Percentiles rank a stretch among this genome's conserved stretches.
These are phyloP conservation scores for Artemisia argyi DNA, from an alignment of 129 eudicot genomes.

Conservation along the genomic window DNA sequence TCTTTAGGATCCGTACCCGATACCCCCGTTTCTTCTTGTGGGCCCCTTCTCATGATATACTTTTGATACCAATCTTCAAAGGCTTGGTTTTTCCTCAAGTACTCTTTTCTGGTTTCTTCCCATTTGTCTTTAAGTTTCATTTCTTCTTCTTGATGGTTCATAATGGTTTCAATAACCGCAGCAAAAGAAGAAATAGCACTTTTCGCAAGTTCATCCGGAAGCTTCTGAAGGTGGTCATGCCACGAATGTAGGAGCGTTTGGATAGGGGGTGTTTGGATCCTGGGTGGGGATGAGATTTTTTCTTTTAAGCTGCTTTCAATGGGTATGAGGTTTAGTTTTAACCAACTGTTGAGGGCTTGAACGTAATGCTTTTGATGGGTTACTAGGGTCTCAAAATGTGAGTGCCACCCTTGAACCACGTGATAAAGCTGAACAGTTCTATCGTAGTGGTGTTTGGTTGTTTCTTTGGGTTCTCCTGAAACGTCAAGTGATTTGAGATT, in stretches of 20 bases:
- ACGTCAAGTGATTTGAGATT: conserved; percentile 75
- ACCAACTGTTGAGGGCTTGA: conserved; percentile 73
- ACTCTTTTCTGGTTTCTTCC: conserved; percentile 84
- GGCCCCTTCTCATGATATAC: conserved; percentile 53
- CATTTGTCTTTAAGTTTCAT: conserved; percentile 86
- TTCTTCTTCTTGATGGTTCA: conserved; percentile 82
- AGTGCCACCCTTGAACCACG: conserved; percentile 76
- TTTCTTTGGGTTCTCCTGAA: conserved; percentile 60
- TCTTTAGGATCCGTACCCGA: conserved; percentile 42
- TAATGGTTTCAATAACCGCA: conserved; percentile 77
- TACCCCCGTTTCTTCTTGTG: conserved; percentile 50
- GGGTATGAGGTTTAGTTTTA: conserved; percentile 81
- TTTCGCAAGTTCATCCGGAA: conserved; percentile 86
- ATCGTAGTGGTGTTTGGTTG: conserved; percentile 74
- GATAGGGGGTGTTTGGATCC: conserved; percentile 68
- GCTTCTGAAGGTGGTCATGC: conserved; percentile 90
- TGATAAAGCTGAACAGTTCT: conserved; percentile 66
- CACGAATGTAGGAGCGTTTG: conserved; percentile 74
- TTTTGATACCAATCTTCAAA: conserved; percentile 91
- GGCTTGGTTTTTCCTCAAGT: conserved; percentile 58
- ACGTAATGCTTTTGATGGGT: conserved; percentile 69
- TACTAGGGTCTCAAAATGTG: conserved; percentile 76
- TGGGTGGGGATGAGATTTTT: conserved; percentile 81
- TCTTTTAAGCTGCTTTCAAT: conserved; percentile 85
- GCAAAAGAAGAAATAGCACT: conserved; percentile 77